Evolutionary conservation across 495 filamentous ascomycete genomes (phyloP).

Genomic region (Xylaria grammica): DNA sequence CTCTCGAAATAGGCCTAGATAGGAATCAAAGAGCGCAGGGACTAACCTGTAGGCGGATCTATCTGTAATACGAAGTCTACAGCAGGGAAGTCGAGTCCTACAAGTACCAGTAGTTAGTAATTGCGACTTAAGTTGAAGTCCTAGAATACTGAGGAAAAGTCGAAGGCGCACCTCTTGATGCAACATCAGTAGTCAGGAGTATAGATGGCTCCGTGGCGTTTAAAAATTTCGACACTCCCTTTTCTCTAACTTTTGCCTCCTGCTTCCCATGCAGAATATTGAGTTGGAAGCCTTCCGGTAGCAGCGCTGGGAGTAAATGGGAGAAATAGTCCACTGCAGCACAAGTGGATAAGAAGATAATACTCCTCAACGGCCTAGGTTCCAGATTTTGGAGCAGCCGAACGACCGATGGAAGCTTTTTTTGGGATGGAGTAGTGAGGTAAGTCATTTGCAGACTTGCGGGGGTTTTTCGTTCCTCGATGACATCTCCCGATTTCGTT

Average conservation of each 20-base stretch:
- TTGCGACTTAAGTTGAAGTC: background rate
- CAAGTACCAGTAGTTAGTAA: slow-evolving; percentile 62
- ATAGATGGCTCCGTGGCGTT: slow-evolving; percentile 71
- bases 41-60: slow-evolving; percentile 67
- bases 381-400: slow-evolving; percentile 71
- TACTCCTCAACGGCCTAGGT: slow-evolving; percentile 80
- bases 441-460: slow-evolving; percentile 92
- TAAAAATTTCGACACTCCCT: slow-evolving; percentile 81
- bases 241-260: slow-evolving; percentile 74
- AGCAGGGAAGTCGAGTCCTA: slow-evolving; percentile 91
- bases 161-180: slow-evolving; percentile 32
- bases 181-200: slow-evolving; percentile 86
- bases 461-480: slow-evolving; percentile 86
- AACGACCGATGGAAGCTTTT: slow-evolving; percentile 76
- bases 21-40: background rate
- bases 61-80: slow-evolving; percentile 94
- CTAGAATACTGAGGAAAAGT: background rate
- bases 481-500: slow-evolving; percentile 63
- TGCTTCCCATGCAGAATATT: slow-evolving; percentile 91
- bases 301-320: slow-evolving; percentile 69
- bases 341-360: slow-evolving; percentile 93
- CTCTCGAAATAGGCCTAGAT: background rate
- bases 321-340: slow-evolving; percentile 94
- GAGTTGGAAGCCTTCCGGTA: slow-evolving; percentile 67
- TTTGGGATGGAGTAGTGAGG: slow-evolving; percentile 69